phyloP scores from a whole-genome alignment of 768 basidiomycete species.

The Trametes meyenii region DNA sequence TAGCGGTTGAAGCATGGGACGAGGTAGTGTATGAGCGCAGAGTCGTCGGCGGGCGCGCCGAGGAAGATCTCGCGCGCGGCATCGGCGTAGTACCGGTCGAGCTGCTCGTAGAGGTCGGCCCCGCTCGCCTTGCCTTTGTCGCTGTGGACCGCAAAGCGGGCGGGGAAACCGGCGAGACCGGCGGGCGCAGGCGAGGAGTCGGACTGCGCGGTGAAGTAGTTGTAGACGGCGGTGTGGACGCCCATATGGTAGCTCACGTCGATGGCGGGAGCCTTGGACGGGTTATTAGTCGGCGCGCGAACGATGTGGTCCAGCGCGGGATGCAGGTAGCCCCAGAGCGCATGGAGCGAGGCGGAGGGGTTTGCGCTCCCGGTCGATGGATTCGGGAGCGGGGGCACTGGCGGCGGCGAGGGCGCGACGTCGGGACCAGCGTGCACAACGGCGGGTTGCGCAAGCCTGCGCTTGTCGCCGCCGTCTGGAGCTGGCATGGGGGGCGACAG shows the following conservation, averaged over 20 bases:
- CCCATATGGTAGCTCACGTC: slow-evolving; percentile 75
- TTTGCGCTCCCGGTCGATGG: slow-evolving; percentile 55
- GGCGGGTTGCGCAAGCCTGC: slow-evolving; percentile 1
- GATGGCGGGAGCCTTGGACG: slow-evolving; percentile 66
- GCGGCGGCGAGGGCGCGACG: slow-evolving; percentile 5
- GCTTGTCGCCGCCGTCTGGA: slow-evolving; percentile 2
- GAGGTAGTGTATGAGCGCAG: slow-evolving; percentile 68
- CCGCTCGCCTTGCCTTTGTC: slow-evolving; percentile 49
- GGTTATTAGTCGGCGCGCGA: slow-evolving; percentile 62
- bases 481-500: slow-evolving; percentile 11
- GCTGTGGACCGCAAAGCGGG: slow-evolving; percentile 21
- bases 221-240: slow-evolving; percentile 82
- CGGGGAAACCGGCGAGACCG: slow-evolving; percentile 21
- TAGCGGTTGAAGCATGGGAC: slow-evolving; percentile 73
- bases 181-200: slow-evolving; percentile 43
- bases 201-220: slow-evolving; percentile 57
- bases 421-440: slow-evolving; percentile 3
- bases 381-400: slow-evolving; percentile 32
- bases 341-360: slow-evolving; percentile 69
- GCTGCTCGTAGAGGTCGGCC: slow-evolving; percentile 70
- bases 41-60: slow-evolving; percentile 67
- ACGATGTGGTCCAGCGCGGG: slow-evolving; percentile 80
- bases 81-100: slow-evolving; percentile 72
- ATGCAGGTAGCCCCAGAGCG: slow-evolving; percentile 74
- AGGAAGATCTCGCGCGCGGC: slow-evolving; percentile 62